Evolutionary conservation across 148 eudicot genomes (phyloP).

Genomic region (Beta vulgaris): DNA sequence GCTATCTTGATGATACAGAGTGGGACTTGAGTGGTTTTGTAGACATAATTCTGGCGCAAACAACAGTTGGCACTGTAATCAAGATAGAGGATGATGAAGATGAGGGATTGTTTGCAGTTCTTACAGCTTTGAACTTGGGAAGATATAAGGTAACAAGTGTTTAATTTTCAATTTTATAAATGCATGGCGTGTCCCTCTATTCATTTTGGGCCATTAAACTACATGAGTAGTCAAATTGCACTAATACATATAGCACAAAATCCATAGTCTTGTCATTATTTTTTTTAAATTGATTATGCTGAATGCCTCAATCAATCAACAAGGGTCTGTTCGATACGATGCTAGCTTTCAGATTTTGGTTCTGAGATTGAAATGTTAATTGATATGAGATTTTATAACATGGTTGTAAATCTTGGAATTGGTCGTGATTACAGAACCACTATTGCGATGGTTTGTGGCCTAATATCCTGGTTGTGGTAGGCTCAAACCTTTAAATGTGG

Average conservation of each 20-base stretch:
- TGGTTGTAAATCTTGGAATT: too few relatives aligned
- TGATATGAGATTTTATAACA: too few relatives aligned
- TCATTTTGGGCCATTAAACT: not conserved
- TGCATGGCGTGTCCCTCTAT: not conserved
- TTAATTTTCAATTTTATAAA: not conserved
- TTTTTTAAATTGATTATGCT: not conserved
- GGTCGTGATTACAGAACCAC: too few relatives aligned
- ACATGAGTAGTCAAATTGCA: not conserved
- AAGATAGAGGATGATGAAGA: conserved; percentile 91
- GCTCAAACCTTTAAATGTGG: too few relatives aligned
- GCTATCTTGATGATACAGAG: conserved; percentile 59
- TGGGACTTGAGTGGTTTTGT: conserved; percentile 93
- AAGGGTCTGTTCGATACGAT: too few relatives aligned
- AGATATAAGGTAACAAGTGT: conserved; percentile 59
- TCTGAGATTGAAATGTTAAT: too few relatives aligned
- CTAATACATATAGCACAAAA: not conserved
- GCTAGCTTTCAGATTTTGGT: too few relatives aligned
- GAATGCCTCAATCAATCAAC: not conserved
- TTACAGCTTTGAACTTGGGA: conserved; percentile 70
- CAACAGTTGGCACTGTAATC: conserved; percentile 85
- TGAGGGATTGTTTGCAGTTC: conserved; percentile 62
- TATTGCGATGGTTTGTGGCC: too few relatives aligned
- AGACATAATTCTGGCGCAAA: conserved; percentile 76
- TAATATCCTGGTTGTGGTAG: too few relatives aligned
- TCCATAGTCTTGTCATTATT: not conserved